These are phyloP conservation scores for Phytopythium kandeliae DNA, from an alignment of 352 stramenopile species.

Conservation along the genomic window DNA sequence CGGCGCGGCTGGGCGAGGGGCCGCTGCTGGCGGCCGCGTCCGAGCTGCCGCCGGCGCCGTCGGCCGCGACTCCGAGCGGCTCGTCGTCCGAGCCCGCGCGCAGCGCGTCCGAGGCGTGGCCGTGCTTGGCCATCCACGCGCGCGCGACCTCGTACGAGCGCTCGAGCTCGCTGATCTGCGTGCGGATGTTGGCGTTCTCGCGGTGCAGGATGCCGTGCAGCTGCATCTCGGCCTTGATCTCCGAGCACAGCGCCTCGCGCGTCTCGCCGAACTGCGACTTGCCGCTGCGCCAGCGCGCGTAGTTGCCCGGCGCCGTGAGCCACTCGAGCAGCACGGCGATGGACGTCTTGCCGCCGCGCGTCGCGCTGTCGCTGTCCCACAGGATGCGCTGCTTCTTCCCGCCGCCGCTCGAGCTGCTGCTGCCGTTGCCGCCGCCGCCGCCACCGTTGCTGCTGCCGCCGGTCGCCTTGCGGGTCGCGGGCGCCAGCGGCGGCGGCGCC, in stretches of 20 bases:
- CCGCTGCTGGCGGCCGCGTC: not conserved
- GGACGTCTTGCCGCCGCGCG: slow-evolving; percentile 61
- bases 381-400: slow-evolving; percentile 59
- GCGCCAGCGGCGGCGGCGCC: no score
- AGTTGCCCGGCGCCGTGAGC: slow-evolving; percentile 56
- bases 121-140: slow-evolving; percentile 43
- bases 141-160: slow-evolving; percentile 50
- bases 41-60: not conserved
- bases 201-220: slow-evolving; percentile 58
- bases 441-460: not conserved
- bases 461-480: not conserved
- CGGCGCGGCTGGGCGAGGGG: slow-evolving; percentile 3
- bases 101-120: slow-evolving; percentile 24
- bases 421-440: slow-evolving; percentile 18
- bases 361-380: slow-evolving; percentile 66
- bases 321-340: slow-evolving; percentile 67
- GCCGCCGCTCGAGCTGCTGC: no score
- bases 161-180: slow-evolving; percentile 74
- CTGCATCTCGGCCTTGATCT: slow-evolving; percentile 64
- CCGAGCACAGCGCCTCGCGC: slow-evolving; percentile 58
- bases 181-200: slow-evolving; percentile 79
- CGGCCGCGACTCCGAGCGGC: no score
- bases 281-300: slow-evolving; percentile 57
- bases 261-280: slow-evolving; percentile 67
- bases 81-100: slow-evolving; percentile 13